A percentile compares a stretch with the other conserved stretches of the same genome.
Conservation (phyloP, 768 basidiomycete genomes). For the Termitomyces sp. region DNA sequence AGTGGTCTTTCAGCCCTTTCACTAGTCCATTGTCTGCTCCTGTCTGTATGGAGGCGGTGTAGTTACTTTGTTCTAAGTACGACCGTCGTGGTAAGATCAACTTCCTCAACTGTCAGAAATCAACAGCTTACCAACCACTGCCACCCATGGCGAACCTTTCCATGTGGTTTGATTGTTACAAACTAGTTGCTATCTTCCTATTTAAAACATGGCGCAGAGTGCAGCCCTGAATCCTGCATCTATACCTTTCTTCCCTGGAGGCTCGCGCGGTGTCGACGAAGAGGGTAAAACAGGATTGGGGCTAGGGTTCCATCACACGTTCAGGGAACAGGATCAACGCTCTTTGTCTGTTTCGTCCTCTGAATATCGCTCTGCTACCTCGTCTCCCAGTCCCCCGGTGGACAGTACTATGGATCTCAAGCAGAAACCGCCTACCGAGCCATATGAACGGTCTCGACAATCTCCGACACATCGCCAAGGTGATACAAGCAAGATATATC, state of each 20-base stretch:
- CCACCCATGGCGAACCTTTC: constrained; percentile 22
- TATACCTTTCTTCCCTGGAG: constrained; percentile 80
- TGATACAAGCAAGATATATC: constrained; percentile 40
- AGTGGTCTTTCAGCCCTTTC: constrained; percentile 7
- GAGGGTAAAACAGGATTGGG: constrained; percentile 39
- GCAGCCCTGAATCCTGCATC: constrained; percentile 77
- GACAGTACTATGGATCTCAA: constrained; percentile 27
- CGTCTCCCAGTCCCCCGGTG: constrained; percentile 62
- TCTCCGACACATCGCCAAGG: constrained; percentile 43
- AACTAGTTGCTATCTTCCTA: constrained; percentile 27
- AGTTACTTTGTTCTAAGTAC: constrained; percentile 19
- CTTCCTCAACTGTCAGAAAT: constrained; percentile 16
- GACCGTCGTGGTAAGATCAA: constrained; percentile 23
- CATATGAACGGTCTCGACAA: constrained; percentile 31
- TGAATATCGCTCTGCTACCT: constrained; percentile 61
- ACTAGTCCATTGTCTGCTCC: constrained; percentile 1
- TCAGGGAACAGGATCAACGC: constrained; percentile 40
- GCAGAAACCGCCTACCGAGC: constrained; percentile 29
- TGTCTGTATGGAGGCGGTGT: constrained; percentile 39
- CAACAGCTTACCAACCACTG: constrained; percentile 27
- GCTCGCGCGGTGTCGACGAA: constrained; percentile 50
- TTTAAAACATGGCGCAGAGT: constrained; percentile 61
- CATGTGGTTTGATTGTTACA: constrained; percentile 32
- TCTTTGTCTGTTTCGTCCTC: constrained; percentile 56
- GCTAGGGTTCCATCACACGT: constrained; percentile 39